phyloP scores from a whole-genome alignment of 345 rosid species.

The Lepidium didymum region DNA sequence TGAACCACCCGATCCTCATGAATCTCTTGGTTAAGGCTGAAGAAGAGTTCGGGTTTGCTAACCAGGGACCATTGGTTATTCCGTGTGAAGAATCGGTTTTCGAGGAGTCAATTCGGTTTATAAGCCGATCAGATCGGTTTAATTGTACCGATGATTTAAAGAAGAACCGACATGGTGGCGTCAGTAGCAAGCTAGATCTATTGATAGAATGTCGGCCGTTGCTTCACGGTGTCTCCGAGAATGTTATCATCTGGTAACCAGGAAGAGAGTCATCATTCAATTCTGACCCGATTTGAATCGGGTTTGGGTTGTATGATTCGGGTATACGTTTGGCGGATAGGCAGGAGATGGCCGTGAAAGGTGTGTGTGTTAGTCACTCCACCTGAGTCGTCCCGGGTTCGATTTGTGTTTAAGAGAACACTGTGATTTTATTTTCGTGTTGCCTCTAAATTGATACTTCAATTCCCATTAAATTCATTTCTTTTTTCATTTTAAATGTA shows the following conservation, averaged over 20 bases:
- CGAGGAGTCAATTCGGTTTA: conserved; percentile 64
- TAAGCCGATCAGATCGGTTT: conserved; percentile 41
- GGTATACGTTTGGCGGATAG: not conserved
- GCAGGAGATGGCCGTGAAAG: conserved; percentile 56
- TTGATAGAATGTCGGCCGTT: conserved; percentile 79
- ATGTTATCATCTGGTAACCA: conserved; percentile 35
- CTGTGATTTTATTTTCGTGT: too few species aligned
- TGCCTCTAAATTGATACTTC: too few species aligned
- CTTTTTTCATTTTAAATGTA: too few species aligned
- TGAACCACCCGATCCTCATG: conserved; percentile 76
- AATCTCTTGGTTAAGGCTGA: conserved; percentile 75
- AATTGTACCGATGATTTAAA: conserved; percentile 45
- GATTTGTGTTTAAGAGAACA: conserved; percentile 14
- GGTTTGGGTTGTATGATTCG: not conserved
- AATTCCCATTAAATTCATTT: too few species aligned
- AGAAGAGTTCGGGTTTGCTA: conserved; percentile 77
- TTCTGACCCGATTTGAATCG: not conserved
- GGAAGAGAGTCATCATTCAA: not conserved
- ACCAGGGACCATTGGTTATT: conserved; percentile 70
- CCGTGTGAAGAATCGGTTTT: conserved; percentile 88
- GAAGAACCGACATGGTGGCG: conserved; percentile 39
- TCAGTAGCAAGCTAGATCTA: conserved; percentile 34
- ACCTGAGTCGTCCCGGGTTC: conserved; percentile 73
- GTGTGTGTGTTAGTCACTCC: conserved; percentile 18
- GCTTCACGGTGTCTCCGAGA: conserved; percentile 53